phyloP scores from a whole-genome alignment of 2,329 filamentous ascomycete species.

The Anthostomella pinea region DNA sequence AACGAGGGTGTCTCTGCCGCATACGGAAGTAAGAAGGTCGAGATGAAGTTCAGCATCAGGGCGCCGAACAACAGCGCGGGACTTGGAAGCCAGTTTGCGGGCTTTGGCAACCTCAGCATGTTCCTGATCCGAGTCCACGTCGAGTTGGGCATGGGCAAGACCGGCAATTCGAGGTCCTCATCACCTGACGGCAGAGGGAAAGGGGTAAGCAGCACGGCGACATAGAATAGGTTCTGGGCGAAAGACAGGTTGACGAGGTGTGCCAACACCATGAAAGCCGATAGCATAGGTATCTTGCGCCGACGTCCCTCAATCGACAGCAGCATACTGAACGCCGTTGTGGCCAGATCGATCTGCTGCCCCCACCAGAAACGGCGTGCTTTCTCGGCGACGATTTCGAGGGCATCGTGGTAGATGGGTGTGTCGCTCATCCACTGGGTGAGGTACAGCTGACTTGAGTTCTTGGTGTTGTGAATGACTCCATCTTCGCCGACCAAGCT shows the following conservation, averaged over 20 bases:
- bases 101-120: conserved; percentile 38
- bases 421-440: conserved; percentile 53
- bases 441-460: conserved; percentile 36
- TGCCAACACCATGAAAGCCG: conserved; percentile 56
- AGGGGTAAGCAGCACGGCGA: conserved; percentile 56
- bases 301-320: conserved; percentile 58
- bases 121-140: conserved; percentile 29
- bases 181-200: conserved; percentile 38
- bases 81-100: conserved; percentile 42
- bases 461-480: conserved; percentile 25
- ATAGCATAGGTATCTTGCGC: conserved; percentile 52
- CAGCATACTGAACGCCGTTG: conserved; percentile 54
- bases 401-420: conserved; percentile 48
- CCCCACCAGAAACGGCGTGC: conserved; percentile 60
- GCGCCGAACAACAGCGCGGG: conserved; percentile 34
- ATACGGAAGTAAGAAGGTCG: conserved; percentile 38
- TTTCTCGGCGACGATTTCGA: conserved; percentile 53
- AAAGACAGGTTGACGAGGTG: conserved; percentile 60
- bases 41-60: conserved; percentile 34
- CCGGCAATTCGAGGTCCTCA: conserved; percentile 25
- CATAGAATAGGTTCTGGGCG: conserved; percentile 61
- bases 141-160: conserved; percentile 29
- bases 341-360: conserved; percentile 55
- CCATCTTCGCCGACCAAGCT: conserved; percentile 27
- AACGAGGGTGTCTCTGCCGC: conserved; percentile 41